Base-by-base conservation (phyloP, 768 basidiomycete species). In the Termitomyces eurrhizus region DNA sequence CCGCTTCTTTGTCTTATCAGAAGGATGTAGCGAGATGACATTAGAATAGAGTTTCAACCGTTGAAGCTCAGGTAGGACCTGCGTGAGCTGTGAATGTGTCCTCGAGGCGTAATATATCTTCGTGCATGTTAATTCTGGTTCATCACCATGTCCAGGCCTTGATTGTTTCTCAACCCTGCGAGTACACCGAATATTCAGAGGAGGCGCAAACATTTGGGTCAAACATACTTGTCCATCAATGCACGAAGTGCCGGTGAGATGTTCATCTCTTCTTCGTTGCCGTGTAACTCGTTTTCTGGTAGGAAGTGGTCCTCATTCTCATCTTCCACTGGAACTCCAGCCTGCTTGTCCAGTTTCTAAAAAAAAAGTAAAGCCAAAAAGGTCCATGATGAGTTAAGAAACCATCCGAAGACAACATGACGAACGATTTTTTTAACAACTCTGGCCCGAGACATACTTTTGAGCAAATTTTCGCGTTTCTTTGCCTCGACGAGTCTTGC, bases 91-190 rank as follows among this genome's bases (percentile, higher is more conserved):
- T 1, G 95, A 95, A 73, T 99, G 96, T 0, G 96, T 99, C 36
- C 96, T 81, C 0, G 97, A 98, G 0, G 95, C 91, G 68, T 95
- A 97, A 72, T 86, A 97, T 62, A 98, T 88, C 78, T 93, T 91
- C 41, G 85, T 89, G 68, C 89, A 90, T 4, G 81, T 79, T 16
- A 80, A 80, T 59, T 87, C 87, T 49, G 76, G 75, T 57, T 73
- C 69, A 26, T 72, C 67, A 51, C 29, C 60, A 48, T 37, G 62
- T 16, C 59, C 65, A 18, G 45, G 59, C 51, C 63, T 68, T 52
- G 73, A 68, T 33, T 64, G 62, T 64, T 73, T 75, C 58, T 79
- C 76, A 16, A 76, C 68, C 62, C 73, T 77, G 50, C 39, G 2
- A 37, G 56, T 2, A 50, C 48, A 56, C 68, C 33, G 66, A 57